These are phyloP conservation scores for Chloromonas sp. DNA, from an alignment of 163 green algal genomes.

Conservation along the genomic window DNA sequence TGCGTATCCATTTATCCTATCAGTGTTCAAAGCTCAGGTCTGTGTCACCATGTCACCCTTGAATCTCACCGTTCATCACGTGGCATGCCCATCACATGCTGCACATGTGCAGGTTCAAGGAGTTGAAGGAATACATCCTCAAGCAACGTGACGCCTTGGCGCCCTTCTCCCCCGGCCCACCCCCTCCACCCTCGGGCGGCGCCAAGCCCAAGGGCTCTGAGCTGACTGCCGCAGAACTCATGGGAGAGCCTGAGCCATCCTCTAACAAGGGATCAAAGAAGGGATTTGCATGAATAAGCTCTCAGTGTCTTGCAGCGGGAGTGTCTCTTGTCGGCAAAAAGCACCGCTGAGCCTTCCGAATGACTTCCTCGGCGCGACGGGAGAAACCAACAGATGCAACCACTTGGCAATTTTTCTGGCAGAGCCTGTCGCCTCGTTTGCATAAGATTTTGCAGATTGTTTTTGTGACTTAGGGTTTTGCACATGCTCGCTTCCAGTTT, in stretches of 20 bases:
- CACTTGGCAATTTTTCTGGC: no score
- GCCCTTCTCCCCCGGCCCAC: neutral
- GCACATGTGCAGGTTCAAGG: slow-evolving; percentile 54
- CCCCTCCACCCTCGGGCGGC: neutral
- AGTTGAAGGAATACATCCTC: slow-evolving; percentile 80
- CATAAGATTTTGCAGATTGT: no score
- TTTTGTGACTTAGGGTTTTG: no score
- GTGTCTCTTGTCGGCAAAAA: no score
- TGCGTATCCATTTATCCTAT: neutral
- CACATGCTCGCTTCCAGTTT: no score
- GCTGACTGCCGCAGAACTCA: neutral
- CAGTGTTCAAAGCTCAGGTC: neutral
- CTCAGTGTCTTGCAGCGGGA: no score
- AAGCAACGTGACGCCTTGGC: slow-evolving; percentile 58
- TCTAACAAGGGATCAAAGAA: neutral
- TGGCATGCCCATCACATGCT: slow-evolving; percentile 1
- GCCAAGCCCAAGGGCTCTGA: neutral
- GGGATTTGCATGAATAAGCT: neutral
- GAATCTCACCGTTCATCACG: neutral
- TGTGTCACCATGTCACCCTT: neutral
- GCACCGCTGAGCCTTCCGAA: no score
- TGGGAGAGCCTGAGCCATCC: neutral
- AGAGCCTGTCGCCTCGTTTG: no score
- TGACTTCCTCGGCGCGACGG: no score
- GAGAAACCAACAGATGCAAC: no score